These are phyloP conservation scores for Urtica urens DNA, from an alignment of 306 rosid genomes.

Conservation along the genomic window DNA sequence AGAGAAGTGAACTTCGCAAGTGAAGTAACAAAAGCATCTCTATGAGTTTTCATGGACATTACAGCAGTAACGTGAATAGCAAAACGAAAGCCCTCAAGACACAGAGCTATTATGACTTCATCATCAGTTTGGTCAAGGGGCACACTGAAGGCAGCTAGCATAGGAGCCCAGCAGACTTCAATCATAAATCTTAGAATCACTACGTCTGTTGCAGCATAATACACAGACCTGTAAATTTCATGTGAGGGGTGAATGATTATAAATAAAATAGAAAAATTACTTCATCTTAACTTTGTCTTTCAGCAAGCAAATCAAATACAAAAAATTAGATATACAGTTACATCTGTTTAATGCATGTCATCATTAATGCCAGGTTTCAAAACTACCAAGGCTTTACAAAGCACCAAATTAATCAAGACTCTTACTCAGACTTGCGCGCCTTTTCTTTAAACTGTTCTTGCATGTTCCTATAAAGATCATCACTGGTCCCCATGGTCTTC, in stretches of 20 bases:
- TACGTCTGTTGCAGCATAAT: conserved; percentile 92
- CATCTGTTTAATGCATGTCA: conserved; percentile 8
- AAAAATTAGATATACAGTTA: neutral
- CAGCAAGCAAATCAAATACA: neutral
- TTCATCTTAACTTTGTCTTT: neutral
- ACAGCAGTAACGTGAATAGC: conserved; percentile 94
- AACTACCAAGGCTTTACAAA: neutral
- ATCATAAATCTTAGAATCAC: conserved; percentile 92
- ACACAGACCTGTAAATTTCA: conserved; percentile 65
- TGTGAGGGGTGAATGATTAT: conserved; percentile 16
- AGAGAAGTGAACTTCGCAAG: conserved; percentile 93
- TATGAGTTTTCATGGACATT: conserved; percentile 97
- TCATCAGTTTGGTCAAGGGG: conserved; percentile 98
- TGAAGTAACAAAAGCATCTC: conserved; percentile 97
- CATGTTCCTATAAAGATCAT: conserved; percentile 91
- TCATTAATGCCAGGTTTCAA: conserved; percentile 5
- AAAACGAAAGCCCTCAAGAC: conserved; percentile 88
- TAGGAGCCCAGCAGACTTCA: conserved; percentile 99
- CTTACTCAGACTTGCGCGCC: conserved; percentile 97
- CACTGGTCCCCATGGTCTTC: conserved; percentile 76
- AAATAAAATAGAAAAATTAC: too few species aligned
- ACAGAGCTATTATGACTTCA: conserved; percentile 68
- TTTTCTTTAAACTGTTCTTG: conserved; percentile 96
- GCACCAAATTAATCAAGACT: neutral
- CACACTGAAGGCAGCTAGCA: conserved; percentile 98